Evolutionary conservation across 2,329 filamentous ascomycete genomes (phyloP).

Genomic region (Pseudocercospora ulei): DNA sequence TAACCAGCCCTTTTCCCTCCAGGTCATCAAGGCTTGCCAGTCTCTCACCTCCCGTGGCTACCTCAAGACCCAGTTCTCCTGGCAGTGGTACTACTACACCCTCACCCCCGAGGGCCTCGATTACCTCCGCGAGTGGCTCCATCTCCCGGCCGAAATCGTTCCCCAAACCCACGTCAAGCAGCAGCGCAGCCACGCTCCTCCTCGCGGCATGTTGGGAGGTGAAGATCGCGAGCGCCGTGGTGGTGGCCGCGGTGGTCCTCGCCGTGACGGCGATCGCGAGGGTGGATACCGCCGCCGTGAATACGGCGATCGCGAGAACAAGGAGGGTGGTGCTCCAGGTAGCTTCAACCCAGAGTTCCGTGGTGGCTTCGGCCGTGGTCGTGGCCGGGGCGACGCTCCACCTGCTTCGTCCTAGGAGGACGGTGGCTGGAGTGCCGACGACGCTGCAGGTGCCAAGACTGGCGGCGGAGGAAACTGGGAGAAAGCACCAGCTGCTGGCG

Average conservation of each 20-base stretch:
- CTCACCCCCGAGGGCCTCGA: slow-evolving; percentile 98
- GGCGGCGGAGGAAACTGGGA: slow-evolving; percentile 3
- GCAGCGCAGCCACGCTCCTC: slow-evolving; percentile 95
- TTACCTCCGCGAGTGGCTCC: slow-evolving; percentile 99
- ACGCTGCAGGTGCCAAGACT: slow-evolving; percentile 9
- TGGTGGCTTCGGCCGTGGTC: slow-evolving; percentile 54
- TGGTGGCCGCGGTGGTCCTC: slow-evolving; percentile 68
- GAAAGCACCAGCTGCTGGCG: slow-evolving; percentile 3
- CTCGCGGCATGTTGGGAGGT: slow-evolving; percentile 89
- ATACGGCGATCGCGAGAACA: slow-evolving; percentile 62
- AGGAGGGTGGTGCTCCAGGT: slow-evolving; percentile 76
- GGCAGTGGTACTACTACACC: slow-evolving; percentile 99
- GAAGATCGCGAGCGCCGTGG: slow-evolving; percentile 64
- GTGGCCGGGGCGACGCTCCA: slow-evolving; percentile 68
- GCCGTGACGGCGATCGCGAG: slow-evolving; percentile 65
- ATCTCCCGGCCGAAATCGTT: slow-evolving; percentile 98
- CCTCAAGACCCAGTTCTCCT: slow-evolving; percentile 99
- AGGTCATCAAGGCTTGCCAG: slow-evolving; percentile 96
- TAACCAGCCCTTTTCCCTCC: slow-evolving; percentile 13
- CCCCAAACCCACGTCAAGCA: slow-evolving; percentile 99
- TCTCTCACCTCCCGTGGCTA: slow-evolving; percentile 96
- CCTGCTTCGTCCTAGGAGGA: slow-evolving; percentile 36
- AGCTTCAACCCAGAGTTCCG: slow-evolving; percentile 80
- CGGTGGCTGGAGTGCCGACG: slow-evolving; percentile 15
- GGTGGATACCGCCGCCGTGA: slow-evolving; percentile 43